Base-by-base conservation (phyloP, 2,329 filamentous ascomycete genomes). In the Aspergillus persii region DNA sequence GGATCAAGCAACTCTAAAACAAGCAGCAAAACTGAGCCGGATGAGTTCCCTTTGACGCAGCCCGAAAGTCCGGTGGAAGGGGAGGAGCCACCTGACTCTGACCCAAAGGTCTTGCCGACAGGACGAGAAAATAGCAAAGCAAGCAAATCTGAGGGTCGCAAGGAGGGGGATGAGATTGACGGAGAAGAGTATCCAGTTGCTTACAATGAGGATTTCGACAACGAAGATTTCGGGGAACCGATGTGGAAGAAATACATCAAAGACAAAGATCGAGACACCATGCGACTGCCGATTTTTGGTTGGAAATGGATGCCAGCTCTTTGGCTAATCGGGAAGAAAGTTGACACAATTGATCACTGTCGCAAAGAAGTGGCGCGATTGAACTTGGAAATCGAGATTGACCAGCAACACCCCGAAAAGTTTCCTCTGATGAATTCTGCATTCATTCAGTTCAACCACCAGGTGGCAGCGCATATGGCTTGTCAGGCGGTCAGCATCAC, bases 391-490 rank as follows among this genome's bases (percentile, higher is more conserved):
- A 97, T 99, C 56, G 93, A 97, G 67, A 81, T 89, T 49, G 95
- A 98, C 65, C 95, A 99, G 72, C 84, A 89, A 55, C 83, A 95
- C 52, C 89, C 90, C 0, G 93, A 97, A 65, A 86, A 89, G 4
- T 98, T 92, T 63, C 93, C 94, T 0, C 78, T 93, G 50, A 96
- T 97, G 92, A 96, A 91, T 69, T 96, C 94, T 0, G 95, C 95
- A 0, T 99, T 99, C 68, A 92, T 99, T 61, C 95, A 99, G 72
- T 99, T 99, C 82, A 96, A 99, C 70, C 90, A 97, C 71, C 95
- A 99, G 73, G 91, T 97, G 1, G 93, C 94, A 5, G 95, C 95
- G 0, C 95, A 99, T 70, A 98, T 99, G 95, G 95, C 94, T 59
- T 97, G 92, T 72, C 95, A 99, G 73, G 88, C 91, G 51, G 83